These are phyloP conservation scores for Yamadazyma tumulicola DNA, from an alignment of 805 yeast genomes.

Conservation along the genomic window DNA sequence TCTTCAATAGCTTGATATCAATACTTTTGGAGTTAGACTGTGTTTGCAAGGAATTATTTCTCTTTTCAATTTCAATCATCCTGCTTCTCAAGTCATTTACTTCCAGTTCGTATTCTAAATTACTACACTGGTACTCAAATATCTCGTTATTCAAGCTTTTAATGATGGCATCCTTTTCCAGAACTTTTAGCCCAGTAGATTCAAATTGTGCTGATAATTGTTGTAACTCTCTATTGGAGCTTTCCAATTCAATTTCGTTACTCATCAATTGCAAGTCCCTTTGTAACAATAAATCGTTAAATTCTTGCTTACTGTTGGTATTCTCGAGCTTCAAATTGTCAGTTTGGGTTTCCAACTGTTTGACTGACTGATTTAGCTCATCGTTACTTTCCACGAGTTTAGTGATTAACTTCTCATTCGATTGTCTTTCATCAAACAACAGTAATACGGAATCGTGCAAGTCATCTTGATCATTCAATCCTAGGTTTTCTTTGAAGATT, in stretches of 20 bases:
- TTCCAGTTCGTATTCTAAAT: constrained; percentile 1
- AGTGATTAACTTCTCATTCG: neutral
- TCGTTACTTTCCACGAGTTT: neutral
- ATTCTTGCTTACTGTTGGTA: constrained; percentile 1
- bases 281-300: constrained; percentile 1
- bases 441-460: neutral
- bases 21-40: neutral
- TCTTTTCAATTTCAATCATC: neutral
- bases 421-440: neutral
- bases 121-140: constrained; percentile 3
- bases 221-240: constrained; percentile 2
- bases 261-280: constrained; percentile 3
- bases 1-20: neutral
- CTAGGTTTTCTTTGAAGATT: neutral
- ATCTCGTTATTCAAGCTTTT: constrained; percentile 1
- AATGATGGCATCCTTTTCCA: constrained; percentile 1
- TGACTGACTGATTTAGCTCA: neutral
- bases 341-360: constrained; percentile 1
- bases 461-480: neutral
- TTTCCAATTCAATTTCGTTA: constrained; percentile 4
- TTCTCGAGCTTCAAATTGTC: constrained; percentile 1
- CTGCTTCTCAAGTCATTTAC: neutral
- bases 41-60: too few species aligned
- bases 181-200: neutral
- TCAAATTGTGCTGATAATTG: neutral